Base-by-base conservation (phyloP, 306 rosid genomes). In the Alnus glutinosa region DNA sequence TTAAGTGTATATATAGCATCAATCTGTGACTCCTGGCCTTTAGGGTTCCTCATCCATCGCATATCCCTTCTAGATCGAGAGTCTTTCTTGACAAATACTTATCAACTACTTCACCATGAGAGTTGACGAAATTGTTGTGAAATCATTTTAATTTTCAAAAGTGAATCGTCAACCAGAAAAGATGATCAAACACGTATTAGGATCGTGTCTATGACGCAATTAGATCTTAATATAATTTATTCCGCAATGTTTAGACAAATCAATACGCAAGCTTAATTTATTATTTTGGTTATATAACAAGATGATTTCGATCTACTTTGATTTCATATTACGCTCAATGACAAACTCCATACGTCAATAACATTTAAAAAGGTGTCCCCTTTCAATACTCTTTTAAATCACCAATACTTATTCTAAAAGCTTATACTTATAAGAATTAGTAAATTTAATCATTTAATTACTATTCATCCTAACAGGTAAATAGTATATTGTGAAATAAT, bases 71-170 rank as follows among this genome's bases (percentile, higher is more conserved):
- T 42, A 42, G 77, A 39, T 70, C 47, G 52, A 71, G 18, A 46
- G 83, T 82, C 77, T 62, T 39, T 82, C 50, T 19, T 78, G 91
- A 87, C 79, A 77, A 81, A 76, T 75, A 83, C 88, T 1, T 55
- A 23, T 81, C 77, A 85, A 88, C 93, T 55, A 84, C 91, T 87
- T 83, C 78, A 46, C 78, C 81, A 74, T 75, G 75, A 81, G 36
- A 75, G 81, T 86, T 6, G 78, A 87, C 77, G 74, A 83, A 86
- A 80, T 70, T 71, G 55, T 79, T 75, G 37, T 16, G 48, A 51
- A 6, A 69, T 34, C 49, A 42, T 42, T 67, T 39, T 19, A 48
- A 63, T 46, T 36, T 80, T 36, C 12, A 42, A 75, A 28, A 30
- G 32, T 14, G 12, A 58, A 68, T 64, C 46, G 46, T 5, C 46